Evolutionary conservation across 2,329 filamentous ascomycete species (phyloP).

Genomic region (Exophiala dermatitidis): DNA sequence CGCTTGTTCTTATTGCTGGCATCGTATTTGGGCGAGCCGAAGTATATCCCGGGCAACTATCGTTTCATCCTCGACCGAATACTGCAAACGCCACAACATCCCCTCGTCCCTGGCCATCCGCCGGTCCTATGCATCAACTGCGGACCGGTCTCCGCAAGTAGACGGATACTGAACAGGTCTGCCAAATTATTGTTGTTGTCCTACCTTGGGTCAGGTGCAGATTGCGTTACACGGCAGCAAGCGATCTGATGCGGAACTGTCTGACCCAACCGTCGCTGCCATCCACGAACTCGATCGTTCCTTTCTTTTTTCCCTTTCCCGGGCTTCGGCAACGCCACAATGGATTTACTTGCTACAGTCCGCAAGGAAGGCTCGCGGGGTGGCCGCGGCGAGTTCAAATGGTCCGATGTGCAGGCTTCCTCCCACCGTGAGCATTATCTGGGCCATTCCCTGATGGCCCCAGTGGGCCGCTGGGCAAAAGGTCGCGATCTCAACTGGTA

Average conservation of each 20-base stretch:
- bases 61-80: not conserved
- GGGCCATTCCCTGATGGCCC: constrained; percentile 84
- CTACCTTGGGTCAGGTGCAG: not conserved
- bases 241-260: not conserved
- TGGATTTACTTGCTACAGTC: constrained; percentile 91
- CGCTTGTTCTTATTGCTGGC: no score
- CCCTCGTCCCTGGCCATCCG: not conserved
- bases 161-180: constrained; percentile 1
- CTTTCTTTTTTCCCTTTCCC: not conserved
- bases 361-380: constrained; percentile 78
- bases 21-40: no score
- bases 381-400: constrained; percentile 85
- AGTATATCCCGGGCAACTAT: not conserved
- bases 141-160: constrained; percentile 1
- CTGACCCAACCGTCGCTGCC: not conserved
- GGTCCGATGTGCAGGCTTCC: constrained; percentile 86
- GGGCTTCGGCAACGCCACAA: constrained; percentile 34
- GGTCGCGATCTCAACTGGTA: constrained; percentile 63
- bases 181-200: constrained; percentile 1
- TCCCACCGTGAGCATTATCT: constrained; percentile 84
- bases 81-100: constrained; percentile 3
- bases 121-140: constrained; percentile 2
- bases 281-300: not conserved
- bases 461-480: constrained; percentile 87
- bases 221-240: constrained; percentile 15